These are phyloP conservation scores for Albifimbria verrucaria DNA, from an alignment of 2,329 filamentous ascomycete species.

Conservation along the genomic window DNA sequence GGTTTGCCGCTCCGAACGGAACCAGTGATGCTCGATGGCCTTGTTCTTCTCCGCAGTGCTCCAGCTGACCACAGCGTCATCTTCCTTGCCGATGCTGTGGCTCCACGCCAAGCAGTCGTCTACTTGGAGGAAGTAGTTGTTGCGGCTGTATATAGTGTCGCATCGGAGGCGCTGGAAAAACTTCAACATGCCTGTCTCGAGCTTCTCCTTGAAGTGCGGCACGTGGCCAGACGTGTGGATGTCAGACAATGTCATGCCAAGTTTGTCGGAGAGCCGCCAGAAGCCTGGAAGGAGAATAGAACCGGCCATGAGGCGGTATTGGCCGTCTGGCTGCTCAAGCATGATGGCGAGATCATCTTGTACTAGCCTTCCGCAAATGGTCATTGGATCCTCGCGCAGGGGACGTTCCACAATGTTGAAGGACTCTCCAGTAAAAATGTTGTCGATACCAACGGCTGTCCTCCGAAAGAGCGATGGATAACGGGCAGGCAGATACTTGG, in stretches of 20 bases:
- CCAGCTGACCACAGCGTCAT: conserved; percentile 64
- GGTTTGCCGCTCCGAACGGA: conserved; percentile 73
- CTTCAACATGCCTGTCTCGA: conserved; percentile 76
- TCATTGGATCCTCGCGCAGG: conserved; percentile 74
- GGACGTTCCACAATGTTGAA: conserved; percentile 66
- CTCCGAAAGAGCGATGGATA: conserved; percentile 69
- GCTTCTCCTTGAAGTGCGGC: conserved; percentile 65
- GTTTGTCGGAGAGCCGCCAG: conserved; percentile 79
- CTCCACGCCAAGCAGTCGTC: conserved; percentile 77
- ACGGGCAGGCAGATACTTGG: conserved; percentile 66
- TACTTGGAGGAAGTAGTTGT: conserved; percentile 88
- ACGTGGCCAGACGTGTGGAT: conserved; percentile 80
- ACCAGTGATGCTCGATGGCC: conserved; percentile 70
- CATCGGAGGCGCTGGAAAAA: conserved; percentile 73
- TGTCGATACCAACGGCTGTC: conserved; percentile 64
- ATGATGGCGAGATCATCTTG: conserved; percentile 85
- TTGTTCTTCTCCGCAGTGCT: conserved; percentile 71
- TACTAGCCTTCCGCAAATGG: conserved; percentile 65
- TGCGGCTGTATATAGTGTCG: conserved; percentile 60
- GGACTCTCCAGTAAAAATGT: conserved; percentile 66
- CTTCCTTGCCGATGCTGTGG: conserved; percentile 70
- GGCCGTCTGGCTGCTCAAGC: conserved; percentile 71
- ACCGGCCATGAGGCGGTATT: conserved; percentile 78
- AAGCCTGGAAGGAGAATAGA: conserved; percentile 76
- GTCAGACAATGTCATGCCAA: conserved; percentile 72